phyloP scores from a whole-genome alignment of 192 early-diverging fungal species.

The Dimargaris cristalligena region DNA sequence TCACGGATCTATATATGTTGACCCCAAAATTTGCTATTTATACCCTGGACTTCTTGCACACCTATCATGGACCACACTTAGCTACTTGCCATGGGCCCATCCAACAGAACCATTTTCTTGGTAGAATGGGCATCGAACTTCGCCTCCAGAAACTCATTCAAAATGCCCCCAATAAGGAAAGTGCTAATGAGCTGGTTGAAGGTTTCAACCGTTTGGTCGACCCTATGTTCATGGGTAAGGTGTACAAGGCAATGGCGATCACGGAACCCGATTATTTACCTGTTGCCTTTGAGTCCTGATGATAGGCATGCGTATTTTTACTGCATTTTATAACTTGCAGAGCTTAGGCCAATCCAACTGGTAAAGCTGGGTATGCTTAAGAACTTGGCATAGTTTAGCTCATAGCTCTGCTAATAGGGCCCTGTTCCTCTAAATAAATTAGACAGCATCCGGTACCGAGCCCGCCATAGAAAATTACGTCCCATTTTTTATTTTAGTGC shows the following conservation, averaged over 20 bases:
- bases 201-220: slow-evolving; percentile 62
- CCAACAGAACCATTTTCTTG: slow-evolving; percentile 60
- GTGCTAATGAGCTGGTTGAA: slow-evolving; percentile 43
- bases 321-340: too few species aligned
- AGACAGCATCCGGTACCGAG: too few species aligned
- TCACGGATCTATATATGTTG: slow-evolving; percentile 15
- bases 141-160: slow-evolving; percentile 51
- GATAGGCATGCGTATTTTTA: neutral
- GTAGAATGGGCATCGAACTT: slow-evolving; percentile 64
- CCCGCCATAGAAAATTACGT: too few species aligned
- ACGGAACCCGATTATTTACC: neutral
- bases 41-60: too few species aligned
- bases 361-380: too few species aligned
- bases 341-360: too few species aligned
- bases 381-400: too few species aligned
- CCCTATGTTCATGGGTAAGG: slow-evolving; percentile 62
- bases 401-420: too few species aligned
- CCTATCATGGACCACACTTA: too few species aligned
- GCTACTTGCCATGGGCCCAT: slow-evolving; percentile 54
- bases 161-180: slow-evolving; percentile 24
- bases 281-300: neutral
- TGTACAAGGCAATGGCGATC: slow-evolving; percentile 68
- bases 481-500: too few species aligned
- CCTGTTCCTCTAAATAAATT: too few species aligned
- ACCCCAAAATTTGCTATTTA: neutral